phyloP scores from a whole-genome alignment of 2,329 filamentous ascomycete genomes.

The Aspergillus flavus region DNA sequence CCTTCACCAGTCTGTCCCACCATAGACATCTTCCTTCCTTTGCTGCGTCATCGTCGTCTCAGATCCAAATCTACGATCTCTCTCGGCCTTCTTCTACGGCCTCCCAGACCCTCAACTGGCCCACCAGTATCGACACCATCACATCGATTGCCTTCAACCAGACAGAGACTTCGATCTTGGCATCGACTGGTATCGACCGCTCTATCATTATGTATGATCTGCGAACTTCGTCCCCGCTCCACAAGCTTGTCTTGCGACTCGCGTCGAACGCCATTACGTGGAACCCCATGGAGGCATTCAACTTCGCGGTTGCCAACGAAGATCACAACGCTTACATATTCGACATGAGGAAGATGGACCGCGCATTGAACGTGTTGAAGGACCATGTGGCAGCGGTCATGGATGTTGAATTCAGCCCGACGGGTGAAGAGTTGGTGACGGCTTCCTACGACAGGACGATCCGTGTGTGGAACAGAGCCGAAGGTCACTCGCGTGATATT shows the following conservation, averaged over 20 bases:
- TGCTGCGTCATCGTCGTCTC: slow-evolving; percentile 73
- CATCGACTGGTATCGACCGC: slow-evolving; percentile 81
- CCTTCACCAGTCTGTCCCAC: slow-evolving; percentile 82
- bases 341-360: slow-evolving; percentile 87
- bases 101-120: slow-evolving; percentile 82
- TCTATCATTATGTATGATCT: slow-evolving; percentile 90
- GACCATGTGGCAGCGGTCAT: slow-evolving; percentile 91
- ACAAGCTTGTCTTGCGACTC: slow-evolving; percentile 79
- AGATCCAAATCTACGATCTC: slow-evolving; percentile 81
- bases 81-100: slow-evolving; percentile 75
- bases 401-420: slow-evolving; percentile 94
- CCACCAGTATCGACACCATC: slow-evolving; percentile 86
- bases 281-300: slow-evolving; percentile 97
- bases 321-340: slow-evolving; percentile 94
- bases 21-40: slow-evolving; percentile 80
- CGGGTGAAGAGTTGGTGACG: slow-evolving; percentile 88
- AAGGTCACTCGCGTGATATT: slow-evolving; percentile 85
- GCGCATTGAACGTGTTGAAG: slow-evolving; percentile 85
- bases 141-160: slow-evolving; percentile 88
- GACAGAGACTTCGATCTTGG: slow-evolving; percentile 87
- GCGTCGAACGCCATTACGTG: slow-evolving; percentile 82
- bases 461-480: slow-evolving; percentile 77
- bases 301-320: slow-evolving; percentile 89
- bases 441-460: slow-evolving; percentile 88
- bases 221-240: slow-evolving; percentile 78